A percentile compares a stretch with the other conserved stretches of the same genome.
Evolutionary conservation across 768 basidiomycete species (phyloP).

Genomic region (Auricularia cornea): DNA sequence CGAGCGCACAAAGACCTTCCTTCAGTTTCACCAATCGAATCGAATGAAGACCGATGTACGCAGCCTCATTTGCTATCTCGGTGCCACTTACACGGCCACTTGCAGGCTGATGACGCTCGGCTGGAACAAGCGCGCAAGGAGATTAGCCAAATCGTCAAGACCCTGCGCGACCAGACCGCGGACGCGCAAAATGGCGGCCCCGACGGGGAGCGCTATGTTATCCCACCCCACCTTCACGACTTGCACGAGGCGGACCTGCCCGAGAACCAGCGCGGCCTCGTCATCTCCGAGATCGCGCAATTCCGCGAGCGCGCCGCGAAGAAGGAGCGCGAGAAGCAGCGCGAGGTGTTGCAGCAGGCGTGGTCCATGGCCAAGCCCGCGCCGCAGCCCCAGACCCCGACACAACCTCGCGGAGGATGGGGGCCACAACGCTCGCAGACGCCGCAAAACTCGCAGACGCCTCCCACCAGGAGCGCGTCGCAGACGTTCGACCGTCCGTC

Average conservation of each 20-base stretch:
- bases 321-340: slow-evolving; percentile 79
- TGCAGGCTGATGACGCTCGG: slow-evolving; percentile 63
- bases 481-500: slow-evolving; percentile 42
- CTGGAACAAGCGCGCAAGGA: slow-evolving; percentile 53
- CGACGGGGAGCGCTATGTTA: slow-evolving; percentile 81
- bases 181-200: slow-evolving; percentile 65
- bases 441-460: slow-evolving; percentile 16
- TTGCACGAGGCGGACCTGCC: slow-evolving; percentile 94
- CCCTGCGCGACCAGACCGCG: slow-evolving; percentile 66
- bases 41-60: slow-evolving; percentile 78
- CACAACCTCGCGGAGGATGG: slow-evolving; percentile 78
- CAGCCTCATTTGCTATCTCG: slow-evolving; percentile 8
- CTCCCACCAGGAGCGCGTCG: not conserved
- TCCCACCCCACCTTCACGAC: slow-evolving; percentile 95
- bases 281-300: slow-evolving; percentile 92
- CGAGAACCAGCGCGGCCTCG: slow-evolving; percentile 80
- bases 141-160: slow-evolving; percentile 56
- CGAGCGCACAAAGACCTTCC: slow-evolving; percentile 82
- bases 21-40: slow-evolving; percentile 77
- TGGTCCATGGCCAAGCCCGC: slow-evolving; percentile 7
- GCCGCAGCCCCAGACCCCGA: slow-evolving; percentile 32
- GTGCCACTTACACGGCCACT: slow-evolving; percentile 1
- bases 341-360: slow-evolving; percentile 37
- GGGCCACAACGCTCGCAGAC: slow-evolving; percentile 49
- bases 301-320: slow-evolving; percentile 93